Conservation (phyloP, 202 grass and related monocot species). For the Brachypodium distachyon region DNA sequence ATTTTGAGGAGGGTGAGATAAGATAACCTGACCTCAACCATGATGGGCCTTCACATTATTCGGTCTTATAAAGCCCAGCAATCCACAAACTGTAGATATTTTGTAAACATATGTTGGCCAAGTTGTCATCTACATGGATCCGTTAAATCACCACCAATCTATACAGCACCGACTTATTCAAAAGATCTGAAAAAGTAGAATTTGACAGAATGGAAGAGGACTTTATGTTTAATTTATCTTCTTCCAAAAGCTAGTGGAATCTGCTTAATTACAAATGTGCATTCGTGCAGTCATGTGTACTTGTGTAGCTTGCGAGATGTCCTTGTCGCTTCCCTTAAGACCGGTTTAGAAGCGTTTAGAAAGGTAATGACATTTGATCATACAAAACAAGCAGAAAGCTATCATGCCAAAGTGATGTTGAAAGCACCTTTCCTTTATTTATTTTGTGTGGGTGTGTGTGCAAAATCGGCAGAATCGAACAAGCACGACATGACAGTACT, state of each 20-base stretch:
- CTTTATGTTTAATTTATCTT: too few relatives aligned
- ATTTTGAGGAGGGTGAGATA: too few relatives aligned
- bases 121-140: too few relatives aligned
- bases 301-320: constrained; percentile 18
- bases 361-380: constrained; percentile 3
- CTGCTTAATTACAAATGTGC: not conserved
- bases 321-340: constrained; percentile 23
- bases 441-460: too few relatives aligned
- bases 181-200: not conserved
- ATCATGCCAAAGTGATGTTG: not conserved
- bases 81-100: too few relatives aligned
- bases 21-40: too few relatives aligned
- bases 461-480: not conserved
- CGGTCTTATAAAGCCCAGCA: too few relatives aligned
- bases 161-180: too few relatives aligned
- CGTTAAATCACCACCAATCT: too few relatives aligned
- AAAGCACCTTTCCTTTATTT: constrained; percentile 1
- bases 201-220: not conserved
- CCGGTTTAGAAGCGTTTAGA: constrained; percentile 1
- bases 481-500: not conserved
- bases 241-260: not conserved
- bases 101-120: too few relatives aligned
- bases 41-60: too few relatives aligned
- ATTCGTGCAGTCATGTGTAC: not conserved
- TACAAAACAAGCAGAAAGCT: not conserved